Base-by-base conservation (phyloP, 1,284 basidiomycete genomes). In the Cryptococcus sp. region DNA sequence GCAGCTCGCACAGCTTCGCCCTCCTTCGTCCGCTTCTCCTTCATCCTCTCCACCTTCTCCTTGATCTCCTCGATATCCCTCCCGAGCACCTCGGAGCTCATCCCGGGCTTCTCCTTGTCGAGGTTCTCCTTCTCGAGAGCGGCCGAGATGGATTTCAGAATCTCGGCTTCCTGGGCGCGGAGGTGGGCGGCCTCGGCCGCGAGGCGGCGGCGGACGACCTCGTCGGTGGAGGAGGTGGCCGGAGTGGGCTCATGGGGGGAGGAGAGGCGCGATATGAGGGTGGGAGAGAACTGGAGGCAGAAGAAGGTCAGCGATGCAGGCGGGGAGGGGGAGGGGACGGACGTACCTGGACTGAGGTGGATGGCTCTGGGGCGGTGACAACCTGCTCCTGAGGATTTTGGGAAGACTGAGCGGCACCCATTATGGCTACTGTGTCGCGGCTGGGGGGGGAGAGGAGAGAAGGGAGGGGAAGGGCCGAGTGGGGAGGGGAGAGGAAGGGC, bases 111-210 rank as follows among this genome's bases (percentile, higher is more conserved):
- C 52, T 77, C 75, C 60, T 69, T 71, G 62, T 77, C 72, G 50
- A 78, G 57, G 64, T 78, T 78, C 63, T 78, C 76, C 67, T 78
- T 78, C 58, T 78, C 76, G 36, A 78, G 62, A 33, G 75, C 76
- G 0, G 70, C 64, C 1, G 67, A 69, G 61, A 78, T 78, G 38
- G 63, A 64, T 16, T 56, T 50, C 47, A 78, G 62, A 56, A 78
- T 78, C 57, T 73, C 71, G 9, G 70, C 67, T 63, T 78, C 76
- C 62, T 77, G 69, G 23, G 66, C 43, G 21, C 75, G 63, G 37
- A 78, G 63, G 44, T 72, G 71, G 18, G 70, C 73, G 3, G 70
- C 65, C 61, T 78, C 76, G 28, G 72, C 67, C 15, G 71, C 68
- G 11, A 78, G 69, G 43, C 73, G 65, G 39, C 68, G 62, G 45